These are phyloP conservation scores for Aspergillus viridinutans DNA, from an alignment of 2,329 filamentous ascomycete species.

Conservation along the genomic window DNA sequence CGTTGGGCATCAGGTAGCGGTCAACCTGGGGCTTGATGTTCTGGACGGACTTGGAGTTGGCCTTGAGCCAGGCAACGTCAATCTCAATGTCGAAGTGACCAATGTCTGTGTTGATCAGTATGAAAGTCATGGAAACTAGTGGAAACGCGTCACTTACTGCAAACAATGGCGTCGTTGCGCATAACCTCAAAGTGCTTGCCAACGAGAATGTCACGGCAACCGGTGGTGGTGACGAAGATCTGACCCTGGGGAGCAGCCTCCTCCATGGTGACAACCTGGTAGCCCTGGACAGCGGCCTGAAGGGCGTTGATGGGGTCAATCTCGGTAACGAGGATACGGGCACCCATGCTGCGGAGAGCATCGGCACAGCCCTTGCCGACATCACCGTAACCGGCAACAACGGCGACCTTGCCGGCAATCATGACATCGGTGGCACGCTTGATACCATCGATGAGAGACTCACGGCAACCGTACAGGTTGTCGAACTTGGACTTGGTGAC, in stretches of 20 bases:
- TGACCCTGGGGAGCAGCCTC: conserved; percentile 84
- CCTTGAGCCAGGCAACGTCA: conserved; percentile 99
- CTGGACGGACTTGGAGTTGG: conserved; percentile 85
- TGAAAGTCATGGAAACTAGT: not conserved
- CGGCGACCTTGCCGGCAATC: conserved; percentile 98
- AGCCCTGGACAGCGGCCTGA: conserved; percentile 95
- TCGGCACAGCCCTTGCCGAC: conserved; percentile 98
- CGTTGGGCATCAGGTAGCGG: conserved; percentile 90
- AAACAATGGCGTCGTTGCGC: conserved; percentile 96
- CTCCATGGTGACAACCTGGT: conserved; percentile 96
- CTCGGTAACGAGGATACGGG: conserved; percentile 92
- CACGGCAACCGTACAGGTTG: conserved; percentile 99
- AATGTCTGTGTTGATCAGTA: conserved; percentile 61
- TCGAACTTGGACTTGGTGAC: conserved; percentile 99
- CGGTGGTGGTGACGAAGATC: conserved; percentile 99
- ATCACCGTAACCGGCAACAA: conserved; percentile 97
- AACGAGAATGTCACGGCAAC: conserved; percentile 95
- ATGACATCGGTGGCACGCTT: conserved; percentile 99
- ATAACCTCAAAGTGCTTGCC: conserved; percentile 91
- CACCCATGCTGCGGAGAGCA: conserved; percentile 95
- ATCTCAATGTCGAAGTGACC: conserved; percentile 99
- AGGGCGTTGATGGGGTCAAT: conserved; percentile 99
- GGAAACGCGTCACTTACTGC: conserved; percentile 60
- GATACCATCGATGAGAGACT: conserved; percentile 98
- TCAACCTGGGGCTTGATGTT: conserved; percentile 99